phyloP scores from a whole-genome alignment of 2,329 filamentous ascomycete genomes.

The Fonsecaea pedrosoi region DNA sequence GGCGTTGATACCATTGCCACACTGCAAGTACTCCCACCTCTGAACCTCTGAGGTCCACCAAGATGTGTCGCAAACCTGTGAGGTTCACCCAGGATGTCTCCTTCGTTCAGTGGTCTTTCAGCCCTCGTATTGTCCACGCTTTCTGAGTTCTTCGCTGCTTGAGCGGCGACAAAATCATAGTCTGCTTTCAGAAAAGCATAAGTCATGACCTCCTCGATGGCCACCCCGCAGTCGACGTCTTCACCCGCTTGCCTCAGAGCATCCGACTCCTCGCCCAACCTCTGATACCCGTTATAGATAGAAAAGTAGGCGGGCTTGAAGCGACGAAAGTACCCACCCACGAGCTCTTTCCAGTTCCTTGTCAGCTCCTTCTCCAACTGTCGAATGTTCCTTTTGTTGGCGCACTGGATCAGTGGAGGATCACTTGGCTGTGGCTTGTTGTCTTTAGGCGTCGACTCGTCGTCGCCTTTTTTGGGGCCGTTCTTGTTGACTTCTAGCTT shows the following conservation, averaged over 20 bases:
- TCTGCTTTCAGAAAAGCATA: slow-evolving; percentile 95
- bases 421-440: slow-evolving; percentile 36
- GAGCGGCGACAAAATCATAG: slow-evolving; percentile 89
- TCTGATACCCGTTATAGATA: slow-evolving; percentile 46
- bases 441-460: slow-evolving; percentile 34
- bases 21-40: slow-evolving; percentile 91
- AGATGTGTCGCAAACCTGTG: slow-evolving; percentile 61
- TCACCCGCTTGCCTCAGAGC: slow-evolving; percentile 33
- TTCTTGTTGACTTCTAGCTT: slow-evolving; percentile 24
- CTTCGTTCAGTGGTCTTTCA: slow-evolving; percentile 80
- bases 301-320: slow-evolving; percentile 84
- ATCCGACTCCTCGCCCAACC: slow-evolving; percentile 45
- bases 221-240: slow-evolving; percentile 47
- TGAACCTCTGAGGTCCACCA: slow-evolving; percentile 75
- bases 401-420: slow-evolving; percentile 59
- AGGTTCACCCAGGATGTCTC: slow-evolving; percentile 78
- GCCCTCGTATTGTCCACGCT: slow-evolving; percentile 67
- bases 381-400: slow-evolving; percentile 67
- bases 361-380: slow-evolving; percentile 75
- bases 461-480: slow-evolving; percentile 42
- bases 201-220: slow-evolving; percentile 68
- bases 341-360: slow-evolving; percentile 77
- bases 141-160: slow-evolving; percentile 79
- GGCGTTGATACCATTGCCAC: slow-evolving; percentile 90
- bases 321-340: slow-evolving; percentile 92